Conservation (phyloP, 345 rosid species). For the Cardiospermum halicacabum region DNA sequence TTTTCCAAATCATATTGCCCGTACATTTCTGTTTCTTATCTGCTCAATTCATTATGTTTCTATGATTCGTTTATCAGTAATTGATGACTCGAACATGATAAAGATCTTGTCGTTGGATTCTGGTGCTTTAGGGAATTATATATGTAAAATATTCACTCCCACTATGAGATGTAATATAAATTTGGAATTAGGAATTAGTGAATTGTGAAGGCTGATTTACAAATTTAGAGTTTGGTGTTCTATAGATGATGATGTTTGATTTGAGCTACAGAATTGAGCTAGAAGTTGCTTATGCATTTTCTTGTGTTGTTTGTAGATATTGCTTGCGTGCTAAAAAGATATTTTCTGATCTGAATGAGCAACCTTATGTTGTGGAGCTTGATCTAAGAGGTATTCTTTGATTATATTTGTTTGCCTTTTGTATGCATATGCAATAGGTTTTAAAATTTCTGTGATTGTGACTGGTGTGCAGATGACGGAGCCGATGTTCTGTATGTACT, state of each 20-base stretch:
- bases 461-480: constrained; percentile 57
- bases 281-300: neutral
- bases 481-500: constrained; percentile 62
- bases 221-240: neutral
- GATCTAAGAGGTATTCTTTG: constrained; percentile 57
- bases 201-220: neutral
- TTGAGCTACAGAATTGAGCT: neutral
- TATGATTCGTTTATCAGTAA: too few relatives aligned
- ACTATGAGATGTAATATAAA: too few relatives aligned
- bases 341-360: constrained; percentile 46
- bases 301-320: constrained; percentile 28
- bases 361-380: constrained; percentile 61
- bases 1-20: constrained; percentile 99
- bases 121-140: neutral
- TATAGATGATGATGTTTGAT: neutral
- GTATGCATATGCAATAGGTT: constrained; percentile 9
- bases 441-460: constrained; percentile 4
- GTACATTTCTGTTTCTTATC: constrained; percentile 26
- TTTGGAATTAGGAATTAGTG: neutral
- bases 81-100: too few relatives aligned
- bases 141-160: too few relatives aligned
- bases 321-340: constrained; percentile 55
- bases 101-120: too few relatives aligned
- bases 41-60: too few relatives aligned
- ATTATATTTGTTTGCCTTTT: constrained; percentile 8